phyloP scores from a whole-genome alignment of 2,329 filamentous ascomycete genomes.

The Conoideocrella luteorostrata region DNA sequence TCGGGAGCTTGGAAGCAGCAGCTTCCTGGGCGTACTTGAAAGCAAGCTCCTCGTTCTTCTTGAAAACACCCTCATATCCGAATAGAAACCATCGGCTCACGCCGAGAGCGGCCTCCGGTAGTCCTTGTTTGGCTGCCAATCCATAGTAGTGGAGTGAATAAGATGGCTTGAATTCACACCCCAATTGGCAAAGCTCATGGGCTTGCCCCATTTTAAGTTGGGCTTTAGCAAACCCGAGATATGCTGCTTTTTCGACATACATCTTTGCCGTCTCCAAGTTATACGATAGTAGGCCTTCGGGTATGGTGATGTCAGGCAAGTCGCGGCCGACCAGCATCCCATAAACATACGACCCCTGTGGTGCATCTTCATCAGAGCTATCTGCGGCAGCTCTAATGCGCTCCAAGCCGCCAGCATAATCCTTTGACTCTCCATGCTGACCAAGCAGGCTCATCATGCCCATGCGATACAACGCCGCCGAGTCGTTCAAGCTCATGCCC shows the following conservation, averaged over 20 bases:
- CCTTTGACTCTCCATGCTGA: slow-evolving; percentile 83
- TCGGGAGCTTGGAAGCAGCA: slow-evolving; percentile 72
- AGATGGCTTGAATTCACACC: slow-evolving; percentile 90
- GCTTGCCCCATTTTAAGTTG: slow-evolving; percentile 96
- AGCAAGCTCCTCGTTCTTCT: slow-evolving; percentile 91
- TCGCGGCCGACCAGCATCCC: slow-evolving; percentile 91
- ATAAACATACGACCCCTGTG: slow-evolving; percentile 90
- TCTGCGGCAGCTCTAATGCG: slow-evolving; percentile 79
- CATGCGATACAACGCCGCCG: slow-evolving; percentile 76
- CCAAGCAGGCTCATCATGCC: slow-evolving; percentile 97
- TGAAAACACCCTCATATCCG: slow-evolving; percentile 84
- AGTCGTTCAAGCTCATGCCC: slow-evolving; percentile 75
- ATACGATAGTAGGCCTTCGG: slow-evolving; percentile 60
- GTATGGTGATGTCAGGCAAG: slow-evolving; percentile 82
- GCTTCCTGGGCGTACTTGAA: slow-evolving; percentile 88
- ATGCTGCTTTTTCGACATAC: slow-evolving; percentile 95
- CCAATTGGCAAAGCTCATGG: slow-evolving; percentile 88
- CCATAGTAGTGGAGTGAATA: slow-evolving; percentile 94
- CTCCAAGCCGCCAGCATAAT: slow-evolving; percentile 70
- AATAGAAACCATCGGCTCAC: slow-evolving; percentile 99
- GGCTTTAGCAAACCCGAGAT: slow-evolving; percentile 90
- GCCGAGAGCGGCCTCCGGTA: slow-evolving; percentile 88
- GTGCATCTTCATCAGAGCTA: slow-evolving; percentile 89
- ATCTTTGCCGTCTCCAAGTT: slow-evolving; percentile 69
- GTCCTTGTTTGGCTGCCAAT: slow-evolving; percentile 83